Evolutionary conservation across 2,329 filamentous ascomycete species (phyloP).

Genomic region (Penicillium sp.): DNA sequence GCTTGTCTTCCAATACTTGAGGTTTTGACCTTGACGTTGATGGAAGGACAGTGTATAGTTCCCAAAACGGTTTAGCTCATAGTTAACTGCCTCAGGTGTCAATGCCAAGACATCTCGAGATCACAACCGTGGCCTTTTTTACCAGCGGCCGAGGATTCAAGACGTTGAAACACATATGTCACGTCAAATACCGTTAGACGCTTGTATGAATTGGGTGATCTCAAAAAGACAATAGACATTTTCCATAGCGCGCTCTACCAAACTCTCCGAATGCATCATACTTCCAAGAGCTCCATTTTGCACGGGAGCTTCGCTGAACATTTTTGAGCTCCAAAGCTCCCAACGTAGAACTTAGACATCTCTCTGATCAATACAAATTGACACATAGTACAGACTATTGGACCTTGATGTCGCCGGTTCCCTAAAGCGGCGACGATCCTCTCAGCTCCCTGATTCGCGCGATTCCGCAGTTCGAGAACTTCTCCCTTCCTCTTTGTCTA

Average conservation of each 20-base stretch:
- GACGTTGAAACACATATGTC: background rate
- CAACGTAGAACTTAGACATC: background rate
- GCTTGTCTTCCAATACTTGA: background rate
- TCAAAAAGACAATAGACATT: background rate
- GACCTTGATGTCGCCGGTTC: constrained; percentile 9
- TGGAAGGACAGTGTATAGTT: background rate
- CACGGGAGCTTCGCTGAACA: background rate
- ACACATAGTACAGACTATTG: background rate
- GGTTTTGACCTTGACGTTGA: background rate
- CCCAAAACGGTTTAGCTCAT: background rate
- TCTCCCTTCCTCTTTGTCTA: constrained; percentile 22
- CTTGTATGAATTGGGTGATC: background rate
- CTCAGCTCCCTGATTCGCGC: constrained; percentile 20
- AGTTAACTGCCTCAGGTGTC: background rate
- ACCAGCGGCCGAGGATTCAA: background rate
- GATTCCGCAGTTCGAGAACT: constrained; percentile 18
- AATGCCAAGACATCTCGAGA: constrained; percentile 1
- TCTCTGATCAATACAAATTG: background rate
- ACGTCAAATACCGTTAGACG: background rate
- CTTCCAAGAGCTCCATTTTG: constrained; percentile 1
- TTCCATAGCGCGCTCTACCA: background rate
- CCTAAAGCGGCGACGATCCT: constrained; percentile 25
- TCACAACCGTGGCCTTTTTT: constrained; percentile 8
- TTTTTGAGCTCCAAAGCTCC: constrained; percentile 2
- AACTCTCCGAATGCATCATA: constrained; percentile 6